Evolutionary conservation across 2,329 filamentous ascomycete species (phyloP).

Genomic region (Trichoderma harzianum): DNA sequence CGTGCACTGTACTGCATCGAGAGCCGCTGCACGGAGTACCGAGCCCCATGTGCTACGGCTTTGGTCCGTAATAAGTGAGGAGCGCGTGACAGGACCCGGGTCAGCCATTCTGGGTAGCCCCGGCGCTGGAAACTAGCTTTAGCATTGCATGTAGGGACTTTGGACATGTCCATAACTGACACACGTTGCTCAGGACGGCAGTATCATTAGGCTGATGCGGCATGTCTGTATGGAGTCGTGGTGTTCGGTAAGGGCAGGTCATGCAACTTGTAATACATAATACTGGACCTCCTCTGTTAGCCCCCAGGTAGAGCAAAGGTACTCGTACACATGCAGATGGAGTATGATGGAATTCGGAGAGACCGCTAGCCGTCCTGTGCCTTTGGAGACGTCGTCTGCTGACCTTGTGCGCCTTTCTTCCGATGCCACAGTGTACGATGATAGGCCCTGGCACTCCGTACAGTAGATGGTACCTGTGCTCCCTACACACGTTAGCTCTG

Average conservation of each 20-base stretch:
- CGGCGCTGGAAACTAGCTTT: background rate
- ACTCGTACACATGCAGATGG: background rate
- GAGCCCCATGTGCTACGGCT: background rate
- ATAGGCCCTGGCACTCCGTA: background rate
- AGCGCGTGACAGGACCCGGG: slow-evolving; percentile 9
- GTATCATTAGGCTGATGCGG: slow-evolving; percentile 7
- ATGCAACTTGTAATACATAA: background rate
- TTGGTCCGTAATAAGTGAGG: background rate
- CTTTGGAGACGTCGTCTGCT: background rate
- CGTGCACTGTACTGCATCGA: background rate
- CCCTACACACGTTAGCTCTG: background rate
- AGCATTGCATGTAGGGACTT: background rate
- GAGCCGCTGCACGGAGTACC: background rate
- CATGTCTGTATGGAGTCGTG: background rate
- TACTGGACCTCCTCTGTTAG: background rate
- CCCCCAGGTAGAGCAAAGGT: background rate
- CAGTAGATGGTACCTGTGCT: background rate
- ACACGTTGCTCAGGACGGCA: background rate
- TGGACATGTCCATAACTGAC: background rate
- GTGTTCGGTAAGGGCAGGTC: background rate
- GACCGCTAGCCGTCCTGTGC: background rate
- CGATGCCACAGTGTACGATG: background rate
- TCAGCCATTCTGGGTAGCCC: background rate
- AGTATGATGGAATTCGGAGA: background rate
- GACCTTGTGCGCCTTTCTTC: slow-evolving; percentile 1